Evolutionary conservation across 345 rosid genomes (phyloP), one percentile per base, ranked within the genome.

Genomic region (Eucalyptus lansdowneana): DNA sequence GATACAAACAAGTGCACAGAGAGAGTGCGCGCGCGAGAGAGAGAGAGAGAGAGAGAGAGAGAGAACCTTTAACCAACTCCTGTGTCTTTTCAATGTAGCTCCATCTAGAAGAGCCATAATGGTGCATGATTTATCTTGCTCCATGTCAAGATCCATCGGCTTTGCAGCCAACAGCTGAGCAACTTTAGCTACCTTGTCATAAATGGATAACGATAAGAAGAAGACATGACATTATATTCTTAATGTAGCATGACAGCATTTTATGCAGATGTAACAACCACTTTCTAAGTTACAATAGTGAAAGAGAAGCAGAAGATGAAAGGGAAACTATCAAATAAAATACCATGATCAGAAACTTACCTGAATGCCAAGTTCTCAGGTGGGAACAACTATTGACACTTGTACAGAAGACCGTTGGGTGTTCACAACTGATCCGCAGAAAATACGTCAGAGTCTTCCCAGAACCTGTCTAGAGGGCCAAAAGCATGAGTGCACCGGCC

Each of bases 61-160:
- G 81, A 56, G 65, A 29, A 96, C 98, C 99, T 96, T 97, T 76
- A 96, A 91, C 99, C 99, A 97, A 94, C 95, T 96, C 92, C 92
- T 96, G 49, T 97, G 99, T 90, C 99, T 95, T 93, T 90, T 92
- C 90, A 97, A 91, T 94, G 92, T 94, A 60, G 97, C 97, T 90
- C 99, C 99, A 89, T 97, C 99, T 89, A 97, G 91, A 88, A 97
- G 98, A 51, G 99, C 97, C 99, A 95, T 97, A 69, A 97, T 94
- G 4, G 97, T 92, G 89, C 93, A 96, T 27, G 94, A 90, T 88
- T 95, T 96, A 90, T 91, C 93, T 40, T 72, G 83, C 76, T 93
- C 94, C 89, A 88, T 42, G 34, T 91, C 92, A 88, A 62, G 80
- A 49, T 92, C 94, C 83, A 44, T 87, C 2, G 95, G 93, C 92